phyloP scores from a whole-genome alignment of 164 flowering plant species.

The Houttuynia cordata region DNA sequence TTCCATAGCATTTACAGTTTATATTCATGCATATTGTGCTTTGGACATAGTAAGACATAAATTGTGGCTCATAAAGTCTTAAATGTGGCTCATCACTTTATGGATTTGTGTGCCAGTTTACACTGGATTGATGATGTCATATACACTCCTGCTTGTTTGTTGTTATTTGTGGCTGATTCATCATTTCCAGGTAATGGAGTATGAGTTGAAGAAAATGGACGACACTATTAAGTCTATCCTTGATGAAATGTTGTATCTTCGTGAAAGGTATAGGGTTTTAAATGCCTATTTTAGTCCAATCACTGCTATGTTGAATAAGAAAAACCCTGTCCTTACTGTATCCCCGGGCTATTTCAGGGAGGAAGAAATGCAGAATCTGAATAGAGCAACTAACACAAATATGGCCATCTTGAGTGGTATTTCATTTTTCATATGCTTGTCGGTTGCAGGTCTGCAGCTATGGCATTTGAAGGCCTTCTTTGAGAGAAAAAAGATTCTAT shows the following conservation, averaged over 20 bases:
- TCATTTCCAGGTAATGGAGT: not conserved
- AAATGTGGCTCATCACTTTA: not conserved
- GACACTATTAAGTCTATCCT: not conserved
- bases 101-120: not conserved
- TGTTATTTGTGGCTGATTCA: not conserved
- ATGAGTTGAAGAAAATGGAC: not conserved
- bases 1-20: too few species aligned
- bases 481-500: not conserved
- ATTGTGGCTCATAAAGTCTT: too few species aligned
- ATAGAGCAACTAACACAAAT: constrained; percentile 35
- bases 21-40: too few species aligned
- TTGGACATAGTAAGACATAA: too few species aligned
- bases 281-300: not conserved
- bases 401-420: constrained; percentile 46
- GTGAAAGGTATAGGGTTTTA: not conserved
- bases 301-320: not conserved
- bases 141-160: not conserved
- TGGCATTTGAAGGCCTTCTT: constrained; percentile 60
- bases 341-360: not conserved
- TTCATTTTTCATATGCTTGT: constrained; percentile 31
- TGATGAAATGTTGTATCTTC: not conserved
- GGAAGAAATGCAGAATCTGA: constrained; percentile 1
- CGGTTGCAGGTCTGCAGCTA: constrained; percentile 64
- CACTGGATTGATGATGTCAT: not conserved
- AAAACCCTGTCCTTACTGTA: not conserved